Evolutionary conservation across 2,329 filamentous ascomycete genomes (phyloP).

Genomic region (Ambrosiella beaveri): DNA sequence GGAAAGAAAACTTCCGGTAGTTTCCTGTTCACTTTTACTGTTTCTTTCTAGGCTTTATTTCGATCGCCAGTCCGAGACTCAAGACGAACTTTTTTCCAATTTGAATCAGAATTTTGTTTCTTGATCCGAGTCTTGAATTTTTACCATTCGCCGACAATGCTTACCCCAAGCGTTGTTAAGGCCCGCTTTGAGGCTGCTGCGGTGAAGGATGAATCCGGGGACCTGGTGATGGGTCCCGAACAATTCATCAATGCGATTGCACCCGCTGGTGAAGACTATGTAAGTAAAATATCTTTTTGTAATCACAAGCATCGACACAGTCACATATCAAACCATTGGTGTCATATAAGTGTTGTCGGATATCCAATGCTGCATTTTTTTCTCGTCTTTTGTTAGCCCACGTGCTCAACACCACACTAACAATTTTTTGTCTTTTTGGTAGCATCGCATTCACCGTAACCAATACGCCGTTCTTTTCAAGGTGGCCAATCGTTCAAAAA

Average conservation of each 20-base stretch:
- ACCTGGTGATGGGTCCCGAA: conserved; percentile 65
- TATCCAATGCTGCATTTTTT: background rate
- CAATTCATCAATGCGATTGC: conserved; percentile 85
- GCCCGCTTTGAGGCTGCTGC: conserved; percentile 63
- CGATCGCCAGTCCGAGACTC: background rate
- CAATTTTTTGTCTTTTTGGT: conserved; percentile 14
- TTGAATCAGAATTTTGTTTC: background rate
- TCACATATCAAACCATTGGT: background rate
- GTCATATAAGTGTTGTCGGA: background rate
- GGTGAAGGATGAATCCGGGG: conserved; percentile 56
- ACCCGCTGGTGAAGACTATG: conserved; percentile 75
- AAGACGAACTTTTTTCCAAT: background rate
- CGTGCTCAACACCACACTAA: background rate
- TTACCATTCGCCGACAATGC: conserved; percentile 1
- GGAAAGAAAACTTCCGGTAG: background rate
- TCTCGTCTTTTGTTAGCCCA: background rate
- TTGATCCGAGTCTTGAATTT: background rate
- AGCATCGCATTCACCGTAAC: conserved; percentile 96
- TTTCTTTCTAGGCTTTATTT: background rate
- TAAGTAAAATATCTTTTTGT: conserved; percentile 32
- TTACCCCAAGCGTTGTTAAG: conserved; percentile 23
- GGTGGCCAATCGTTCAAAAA: conserved; percentile 65
- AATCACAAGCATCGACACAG: background rate
- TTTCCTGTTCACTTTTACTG: background rate
- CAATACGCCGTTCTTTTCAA: conserved; percentile 89